Conservation (phyloP, 129 eudicot species). For the Tagetes patula region DNA sequence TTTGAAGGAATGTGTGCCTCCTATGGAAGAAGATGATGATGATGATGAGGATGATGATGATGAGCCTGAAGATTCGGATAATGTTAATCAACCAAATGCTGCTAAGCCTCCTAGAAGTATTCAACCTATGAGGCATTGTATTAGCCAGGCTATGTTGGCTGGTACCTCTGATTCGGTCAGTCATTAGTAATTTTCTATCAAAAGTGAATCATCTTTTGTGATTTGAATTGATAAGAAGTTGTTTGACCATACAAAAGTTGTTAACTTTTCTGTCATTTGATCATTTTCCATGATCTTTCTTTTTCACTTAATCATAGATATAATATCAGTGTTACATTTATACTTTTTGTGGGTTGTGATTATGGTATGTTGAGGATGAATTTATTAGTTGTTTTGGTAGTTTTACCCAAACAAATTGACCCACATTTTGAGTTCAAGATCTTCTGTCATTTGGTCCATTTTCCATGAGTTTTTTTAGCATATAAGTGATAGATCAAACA, state of each 20-base stretch:
- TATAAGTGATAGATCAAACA: conserved; percentile 2
- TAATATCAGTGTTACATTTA: too few species aligned
- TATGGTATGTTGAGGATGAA: neutral
- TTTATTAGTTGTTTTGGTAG: neutral
- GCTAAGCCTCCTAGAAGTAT: conserved; percentile 61
- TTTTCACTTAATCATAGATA: neutral
- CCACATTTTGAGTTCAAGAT: conserved; percentile 5
- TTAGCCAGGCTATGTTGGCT: conserved; percentile 64
- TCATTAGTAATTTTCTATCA: conserved; percentile 1
- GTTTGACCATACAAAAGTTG: neutral
- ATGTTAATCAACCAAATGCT: conserved; percentile 40
- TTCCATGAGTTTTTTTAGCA: neutral
- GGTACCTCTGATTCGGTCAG: conserved; percentile 53
- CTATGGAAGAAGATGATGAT: conserved; percentile 38
- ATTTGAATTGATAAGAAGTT: neutral
- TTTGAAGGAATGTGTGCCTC: conserved; percentile 42
- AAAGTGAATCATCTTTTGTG: neutral
- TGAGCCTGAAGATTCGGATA: conserved; percentile 33
- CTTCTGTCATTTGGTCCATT: neutral
- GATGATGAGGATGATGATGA: conserved; percentile 33
- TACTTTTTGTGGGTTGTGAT: neutral
- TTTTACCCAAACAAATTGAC: conserved; percentile 5
- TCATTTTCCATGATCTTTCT: neutral
- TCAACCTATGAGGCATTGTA: conserved; percentile 57
- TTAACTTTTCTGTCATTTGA: neutral